phyloP scores from a whole-genome alignment of 306 rosid species.

The Begonia masoniana region DNA sequence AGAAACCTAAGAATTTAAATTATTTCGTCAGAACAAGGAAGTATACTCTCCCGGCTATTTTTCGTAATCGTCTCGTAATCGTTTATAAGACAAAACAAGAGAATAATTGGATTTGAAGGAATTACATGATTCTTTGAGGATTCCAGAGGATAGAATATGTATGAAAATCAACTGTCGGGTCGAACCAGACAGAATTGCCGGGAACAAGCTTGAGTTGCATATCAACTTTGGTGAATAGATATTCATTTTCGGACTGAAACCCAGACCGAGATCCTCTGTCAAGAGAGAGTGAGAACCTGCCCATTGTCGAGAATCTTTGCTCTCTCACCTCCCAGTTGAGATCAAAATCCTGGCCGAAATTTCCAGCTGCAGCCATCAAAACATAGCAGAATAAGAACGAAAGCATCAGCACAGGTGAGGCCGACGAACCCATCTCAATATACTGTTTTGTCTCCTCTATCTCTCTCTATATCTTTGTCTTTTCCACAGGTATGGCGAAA shows the following conservation, averaged over 20 bases:
- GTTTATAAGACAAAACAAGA: neutral
- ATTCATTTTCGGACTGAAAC: conserved; percentile 48
- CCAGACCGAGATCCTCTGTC: conserved; percentile 63
- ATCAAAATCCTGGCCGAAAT: conserved; percentile 39
- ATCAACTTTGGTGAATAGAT: conserved; percentile 46
- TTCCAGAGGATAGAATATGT: conserved; percentile 65
- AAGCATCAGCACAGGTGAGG: neutral
- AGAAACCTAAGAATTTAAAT: neutral
- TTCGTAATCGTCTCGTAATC: too few species aligned
- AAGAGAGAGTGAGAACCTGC: conserved; percentile 39
- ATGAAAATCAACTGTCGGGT: conserved; percentile 65
- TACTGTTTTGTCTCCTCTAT: too few species aligned
- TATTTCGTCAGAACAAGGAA: too few species aligned
- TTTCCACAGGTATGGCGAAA: too few species aligned
- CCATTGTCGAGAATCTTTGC: conserved; percentile 50
- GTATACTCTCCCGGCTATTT: too few species aligned
- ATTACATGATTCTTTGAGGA: conserved; percentile 36
- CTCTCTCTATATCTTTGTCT: too few species aligned
- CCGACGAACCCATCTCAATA: neutral
- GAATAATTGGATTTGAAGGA: neutral
- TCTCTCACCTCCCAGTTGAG: conserved; percentile 64
- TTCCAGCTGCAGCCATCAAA: conserved; percentile 10
- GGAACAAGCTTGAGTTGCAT: conserved; percentile 77
- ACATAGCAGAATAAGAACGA: neutral
- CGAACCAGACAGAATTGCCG: conserved; percentile 76